Evolutionary conservation across 495 filamentous ascomycete species (phyloP).

Genomic region (Gamarada debralockiae): DNA sequence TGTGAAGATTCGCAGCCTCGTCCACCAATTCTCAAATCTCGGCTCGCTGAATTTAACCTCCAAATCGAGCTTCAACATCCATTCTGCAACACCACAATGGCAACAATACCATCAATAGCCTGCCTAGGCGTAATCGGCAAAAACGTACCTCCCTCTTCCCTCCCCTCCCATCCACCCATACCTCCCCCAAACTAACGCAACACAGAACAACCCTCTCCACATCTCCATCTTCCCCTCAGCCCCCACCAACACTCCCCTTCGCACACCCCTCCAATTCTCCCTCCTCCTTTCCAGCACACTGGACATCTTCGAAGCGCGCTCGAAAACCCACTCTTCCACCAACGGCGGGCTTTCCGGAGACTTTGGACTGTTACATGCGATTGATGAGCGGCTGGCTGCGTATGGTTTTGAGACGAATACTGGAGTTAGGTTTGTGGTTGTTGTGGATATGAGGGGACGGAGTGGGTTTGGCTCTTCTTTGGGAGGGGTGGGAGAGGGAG

Average conservation of each 20-base stretch:
- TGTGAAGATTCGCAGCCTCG: too few relatives aligned
- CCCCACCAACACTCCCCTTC: slow-evolving; percentile 39
- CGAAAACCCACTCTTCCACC: slow-evolving; percentile 57
- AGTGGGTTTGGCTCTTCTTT: slow-evolving; percentile 19
- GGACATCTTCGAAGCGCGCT: slow-evolving; percentile 84
- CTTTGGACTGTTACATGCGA: slow-evolving; percentile 82
- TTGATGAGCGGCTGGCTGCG: slow-evolving; percentile 86
- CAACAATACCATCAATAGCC: slow-evolving; percentile 65
- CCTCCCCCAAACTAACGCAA: slow-evolving; percentile 18
- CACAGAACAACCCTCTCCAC: slow-evolving; percentile 92
- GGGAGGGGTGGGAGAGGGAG: slow-evolving; percentile 22
- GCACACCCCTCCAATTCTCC: slow-evolving; percentile 75
- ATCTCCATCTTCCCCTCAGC: slow-evolving; percentile 72
- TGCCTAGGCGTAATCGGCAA: slow-evolving; percentile 92
- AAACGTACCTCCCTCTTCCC: slow-evolving; percentile 50
- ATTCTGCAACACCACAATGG: slow-evolving; percentile 18
- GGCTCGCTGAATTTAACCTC: neutral
- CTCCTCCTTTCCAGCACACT: slow-evolving; percentile 87
- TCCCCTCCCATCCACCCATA: neutral
- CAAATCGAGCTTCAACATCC: neutral
- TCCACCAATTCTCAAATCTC: neutral
- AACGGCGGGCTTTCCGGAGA: slow-evolving; percentile 60
- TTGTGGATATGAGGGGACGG: slow-evolving; percentile 80
- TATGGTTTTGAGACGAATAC: slow-evolving; percentile 99
- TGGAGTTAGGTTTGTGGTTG: slow-evolving; percentile 79